phyloP scores from a whole-genome alignment of 2,329 filamentous ascomycete species.

The Teratosphaeria destructans region DNA sequence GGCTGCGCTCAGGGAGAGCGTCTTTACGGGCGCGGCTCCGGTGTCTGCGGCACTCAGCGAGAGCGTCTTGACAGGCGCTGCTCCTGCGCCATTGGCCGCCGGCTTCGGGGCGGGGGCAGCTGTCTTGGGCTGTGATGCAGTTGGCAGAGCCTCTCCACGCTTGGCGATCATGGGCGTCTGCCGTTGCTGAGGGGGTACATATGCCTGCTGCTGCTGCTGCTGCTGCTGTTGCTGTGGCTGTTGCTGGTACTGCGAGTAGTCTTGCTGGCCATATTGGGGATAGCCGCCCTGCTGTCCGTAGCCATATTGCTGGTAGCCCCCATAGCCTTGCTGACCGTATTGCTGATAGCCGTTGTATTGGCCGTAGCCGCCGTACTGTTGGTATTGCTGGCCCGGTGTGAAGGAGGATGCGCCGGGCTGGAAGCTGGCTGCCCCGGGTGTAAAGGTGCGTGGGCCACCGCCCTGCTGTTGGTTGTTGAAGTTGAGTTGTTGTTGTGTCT shows the following conservation, averaged over 20 bases:
- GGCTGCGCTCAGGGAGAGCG: slow-evolving; percentile 45
- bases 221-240: slow-evolving; percentile 30
- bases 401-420: slow-evolving; percentile 27
- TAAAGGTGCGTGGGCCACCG: slow-evolving; percentile 20
- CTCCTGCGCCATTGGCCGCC: slow-evolving; percentile 44
- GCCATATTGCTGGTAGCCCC: slow-evolving; percentile 34
- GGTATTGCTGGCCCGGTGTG: slow-evolving; percentile 26
- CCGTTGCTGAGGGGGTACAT: slow-evolving; percentile 41
- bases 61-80: slow-evolving; percentile 48
- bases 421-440: slow-evolving; percentile 21
- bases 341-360: slow-evolving; percentile 17
- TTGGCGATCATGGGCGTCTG: slow-evolving; percentile 55
- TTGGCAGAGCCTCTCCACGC: slow-evolving; percentile 42
- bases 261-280: slow-evolving; percentile 20
- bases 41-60: slow-evolving; percentile 42
- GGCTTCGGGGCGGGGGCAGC: slow-evolving; percentile 21
- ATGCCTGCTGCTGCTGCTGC: slow-evolving; percentile 32
- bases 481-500: slow-evolving; percentile 29
- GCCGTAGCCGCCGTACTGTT: slow-evolving; percentile 31
- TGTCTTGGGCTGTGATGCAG: slow-evolving; percentile 28
- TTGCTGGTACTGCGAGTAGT: slow-evolving; percentile 27
- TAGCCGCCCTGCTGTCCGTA: slow-evolving; percentile 25
- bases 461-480: slow-evolving; percentile 17
- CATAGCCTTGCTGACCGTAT: slow-evolving; percentile 28
- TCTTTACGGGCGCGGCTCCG: slow-evolving; percentile 45